Evolutionary conservation across 139 green algal species (phyloP).

Genomic region (Closterium sp.): DNA sequence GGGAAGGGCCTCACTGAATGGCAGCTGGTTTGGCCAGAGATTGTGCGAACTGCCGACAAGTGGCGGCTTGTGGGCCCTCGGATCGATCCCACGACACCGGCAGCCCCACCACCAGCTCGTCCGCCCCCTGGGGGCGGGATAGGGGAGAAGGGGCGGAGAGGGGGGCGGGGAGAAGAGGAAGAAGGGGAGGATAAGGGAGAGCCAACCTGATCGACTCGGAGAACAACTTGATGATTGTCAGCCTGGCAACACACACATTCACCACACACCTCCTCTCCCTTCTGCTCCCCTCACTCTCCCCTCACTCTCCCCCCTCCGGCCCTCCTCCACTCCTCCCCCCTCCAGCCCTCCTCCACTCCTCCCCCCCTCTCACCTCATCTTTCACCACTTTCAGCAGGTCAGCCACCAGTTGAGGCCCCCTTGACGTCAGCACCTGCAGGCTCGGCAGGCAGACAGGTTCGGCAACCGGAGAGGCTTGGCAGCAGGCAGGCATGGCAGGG

Average conservation of each 20-base stretch:
- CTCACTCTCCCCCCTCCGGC: no score
- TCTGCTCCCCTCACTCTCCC: neutral
- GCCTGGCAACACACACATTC: neutral
- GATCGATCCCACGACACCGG: conserved; percentile 11
- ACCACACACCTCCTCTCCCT: neutral
- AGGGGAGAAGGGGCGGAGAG: no score
- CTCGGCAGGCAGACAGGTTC: neutral
- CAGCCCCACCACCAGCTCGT: conserved; percentile 21
- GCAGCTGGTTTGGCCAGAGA: neutral
- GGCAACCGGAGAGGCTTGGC: neutral
- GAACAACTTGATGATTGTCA: no score
- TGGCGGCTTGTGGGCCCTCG: conserved; percentile 7
- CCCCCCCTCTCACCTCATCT: no score
- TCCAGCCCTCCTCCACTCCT: no score
- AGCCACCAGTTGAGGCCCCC: neutral
- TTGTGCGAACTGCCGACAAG: neutral
- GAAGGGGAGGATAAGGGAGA: no score
- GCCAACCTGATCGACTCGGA: no score
- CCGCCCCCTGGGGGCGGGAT: conserved; percentile 8
- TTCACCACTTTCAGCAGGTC: neutral
- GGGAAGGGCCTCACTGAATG: neutral
- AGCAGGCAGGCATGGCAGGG: no score
- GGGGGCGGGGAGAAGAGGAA: no score
- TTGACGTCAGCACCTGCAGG: neutral
- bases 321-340: no score